Evolutionary conservation across 2,329 filamentous ascomycete genomes (phyloP), one percentile per base, ranked within the genome.

Genomic region (Ophiocordyceps camponoti-floridani): DNA sequence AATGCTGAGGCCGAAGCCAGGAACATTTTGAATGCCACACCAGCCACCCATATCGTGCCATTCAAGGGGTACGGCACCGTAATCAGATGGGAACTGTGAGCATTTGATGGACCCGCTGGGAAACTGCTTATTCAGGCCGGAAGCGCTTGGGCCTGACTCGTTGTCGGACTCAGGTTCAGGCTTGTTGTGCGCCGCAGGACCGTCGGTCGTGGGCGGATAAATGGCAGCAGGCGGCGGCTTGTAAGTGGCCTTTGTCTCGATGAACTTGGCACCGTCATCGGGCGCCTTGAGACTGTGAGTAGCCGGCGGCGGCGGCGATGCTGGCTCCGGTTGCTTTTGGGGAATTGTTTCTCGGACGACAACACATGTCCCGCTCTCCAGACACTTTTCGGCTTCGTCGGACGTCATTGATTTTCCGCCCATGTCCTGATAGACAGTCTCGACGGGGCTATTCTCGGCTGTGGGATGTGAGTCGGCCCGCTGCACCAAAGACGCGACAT

Each of bases 31-130:
- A 48, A 95, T 70, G 56, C 87, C 85, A 51, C 75, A 78, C 80
- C 79, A 98, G 50, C 86, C 87, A 48, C 86, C 87, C 48, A 69
- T 73, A 8, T 85, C 65, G 16, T 72, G 69, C 26, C 88, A 70
- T 69, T 71, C 58, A 28, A 91, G 65, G 43, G 76, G 45, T 41
- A 94, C 56, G 1, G 88, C 82, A 53, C 91, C 91, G 56, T 93
- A 96, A 0, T 76, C 68, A 3, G 77, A 78, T 14, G 88, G 88
- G 67, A 95, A 94, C 2, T 69, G 57, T 49, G 61, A 63, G 66
- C 91, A 96, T 50, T 71, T 63, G 45, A 93, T 55, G 52, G 77
- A 62, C 47, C 84, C 84, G 60, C 81, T 80, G 12, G 82, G 83
- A 70, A 96, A 96, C 8, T 78, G 66, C 14, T 65, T 63, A 51